Evolutionary conservation across 1,284 basidiomycete genomes (phyloP).

Genomic region (Rhodotorula glutinis): DNA sequence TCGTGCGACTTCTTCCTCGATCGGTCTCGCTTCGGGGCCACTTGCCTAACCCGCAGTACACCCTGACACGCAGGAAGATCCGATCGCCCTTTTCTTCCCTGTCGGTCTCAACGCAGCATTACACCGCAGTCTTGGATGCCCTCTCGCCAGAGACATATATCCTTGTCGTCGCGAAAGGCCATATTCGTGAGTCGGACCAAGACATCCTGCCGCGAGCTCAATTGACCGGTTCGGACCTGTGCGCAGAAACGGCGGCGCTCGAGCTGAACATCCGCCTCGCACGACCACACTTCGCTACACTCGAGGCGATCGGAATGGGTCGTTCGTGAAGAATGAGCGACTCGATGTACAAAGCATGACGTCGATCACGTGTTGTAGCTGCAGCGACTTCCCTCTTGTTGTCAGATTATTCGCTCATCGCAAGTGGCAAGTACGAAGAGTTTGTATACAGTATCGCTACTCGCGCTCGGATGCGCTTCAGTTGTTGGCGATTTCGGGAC

Average conservation of each 20-base stretch:
- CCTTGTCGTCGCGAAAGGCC: conserved; percentile 64
- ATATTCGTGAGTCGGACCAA: conserved; percentile 49
- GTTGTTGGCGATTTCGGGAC: conserved; percentile 25
- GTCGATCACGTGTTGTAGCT: neutral
- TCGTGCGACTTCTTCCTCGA: conserved; percentile 55
- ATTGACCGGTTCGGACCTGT: too few species aligned
- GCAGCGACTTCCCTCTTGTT: neutral
- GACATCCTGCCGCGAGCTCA: too few species aligned
- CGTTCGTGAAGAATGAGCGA: neutral
- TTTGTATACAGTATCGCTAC: too few species aligned
- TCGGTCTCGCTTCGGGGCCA: neutral
- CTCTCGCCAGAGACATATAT: conserved; percentile 94
- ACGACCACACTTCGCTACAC: conserved; percentile 66
- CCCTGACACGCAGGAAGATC: conserved; percentile 34
- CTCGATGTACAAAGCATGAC: neutral
- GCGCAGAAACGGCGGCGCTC: conserved; percentile 72
- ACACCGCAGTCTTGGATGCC: conserved; percentile 88
- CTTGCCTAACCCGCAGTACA: neutral
- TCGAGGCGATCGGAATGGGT: conserved; percentile 41
- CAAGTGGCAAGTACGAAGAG: neutral
- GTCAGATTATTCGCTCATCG: neutral
- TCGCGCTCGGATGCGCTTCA: neutral
- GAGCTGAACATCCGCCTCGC: conserved; percentile 78
- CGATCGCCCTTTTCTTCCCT: conserved; percentile 45
- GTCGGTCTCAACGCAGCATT: conserved; percentile 51